phyloP scores from a whole-genome alignment of 495 filamentous ascomycete species.

The Penicillium simplicissimum region DNA sequence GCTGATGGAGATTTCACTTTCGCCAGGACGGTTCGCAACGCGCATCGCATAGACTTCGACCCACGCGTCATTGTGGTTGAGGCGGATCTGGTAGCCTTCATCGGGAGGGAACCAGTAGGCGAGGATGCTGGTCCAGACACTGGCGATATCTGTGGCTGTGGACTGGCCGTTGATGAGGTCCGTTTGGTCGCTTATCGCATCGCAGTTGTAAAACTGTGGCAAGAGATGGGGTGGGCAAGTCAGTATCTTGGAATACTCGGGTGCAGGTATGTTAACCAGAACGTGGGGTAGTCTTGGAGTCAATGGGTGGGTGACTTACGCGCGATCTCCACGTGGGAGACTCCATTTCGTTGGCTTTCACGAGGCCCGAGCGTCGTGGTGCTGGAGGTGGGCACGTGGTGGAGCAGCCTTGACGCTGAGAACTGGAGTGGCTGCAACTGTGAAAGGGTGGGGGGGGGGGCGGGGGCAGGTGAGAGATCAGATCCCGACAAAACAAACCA shows the following conservation, averaged over 20 bases:
- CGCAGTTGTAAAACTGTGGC: neutral
- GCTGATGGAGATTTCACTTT: neutral
- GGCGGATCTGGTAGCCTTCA: conserved; percentile 2
- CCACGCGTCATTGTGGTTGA: neutral
- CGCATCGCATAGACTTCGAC: conserved; percentile 3
- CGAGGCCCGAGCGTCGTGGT: too few species aligned
- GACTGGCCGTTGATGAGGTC: neutral
- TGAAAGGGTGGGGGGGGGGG: too few species aligned
- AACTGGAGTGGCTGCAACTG: neutral
- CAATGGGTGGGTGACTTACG: neutral
- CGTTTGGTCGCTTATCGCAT: neutral
- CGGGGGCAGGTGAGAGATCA: too few species aligned
- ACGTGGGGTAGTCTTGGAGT: neutral
- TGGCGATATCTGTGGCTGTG: neutral
- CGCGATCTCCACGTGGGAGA: neutral
- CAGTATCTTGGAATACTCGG: neutral
- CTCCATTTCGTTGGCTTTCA: neutral
- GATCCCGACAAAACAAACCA: too few species aligned
- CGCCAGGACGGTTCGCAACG: neutral
- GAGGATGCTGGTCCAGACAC: conserved; percentile 5
- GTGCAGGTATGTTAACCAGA: neutral
- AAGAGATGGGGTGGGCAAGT: neutral
- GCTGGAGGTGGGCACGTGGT: too few species aligned
- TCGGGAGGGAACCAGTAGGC: conserved; percentile 1
- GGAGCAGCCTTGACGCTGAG: neutral